Percentiles rank a stretch among this genome's conserved stretches.
Evolutionary conservation across 2,329 filamentous ascomycete genomes (phyloP).

Genomic region (Alternaria burnsii): DNA sequence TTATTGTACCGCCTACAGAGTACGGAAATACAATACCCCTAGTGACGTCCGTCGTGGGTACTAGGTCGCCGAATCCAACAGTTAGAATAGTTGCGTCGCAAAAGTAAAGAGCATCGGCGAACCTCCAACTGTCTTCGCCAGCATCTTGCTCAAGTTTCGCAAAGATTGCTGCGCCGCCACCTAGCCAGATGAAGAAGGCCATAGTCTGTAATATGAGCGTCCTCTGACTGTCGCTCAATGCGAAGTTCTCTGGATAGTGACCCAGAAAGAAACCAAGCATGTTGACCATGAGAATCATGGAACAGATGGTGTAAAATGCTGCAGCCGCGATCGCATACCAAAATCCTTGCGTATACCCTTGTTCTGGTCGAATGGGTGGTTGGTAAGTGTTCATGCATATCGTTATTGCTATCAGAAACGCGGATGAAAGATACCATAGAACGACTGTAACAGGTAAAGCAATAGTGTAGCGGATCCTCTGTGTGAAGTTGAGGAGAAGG

Average conservation of each 20-base stretch:
- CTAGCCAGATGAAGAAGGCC: slow-evolving; percentile 81
- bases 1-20: slow-evolving; percentile 82
- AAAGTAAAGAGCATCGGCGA: slow-evolving; percentile 70
- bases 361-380: slow-evolving; percentile 55
- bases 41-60: slow-evolving; percentile 64
- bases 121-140: slow-evolving; percentile 67
- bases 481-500: slow-evolving; percentile 86
- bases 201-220: slow-evolving; percentile 93
- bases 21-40: slow-evolving; percentile 83
- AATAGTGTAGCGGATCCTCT: slow-evolving; percentile 78
- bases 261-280: slow-evolving; percentile 78
- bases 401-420: slow-evolving; percentile 72
- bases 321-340: slow-evolving; percentile 87
- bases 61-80: slow-evolving; percentile 62
- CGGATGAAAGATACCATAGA: slow-evolving; percentile 74
- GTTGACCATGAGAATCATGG: slow-evolving; percentile 78
- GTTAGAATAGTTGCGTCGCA: slow-evolving; percentile 55
- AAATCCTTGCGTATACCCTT: slow-evolving; percentile 79
- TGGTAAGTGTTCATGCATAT: slow-evolving; percentile 71
- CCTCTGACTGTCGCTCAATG: slow-evolving; percentile 79
- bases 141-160: slow-evolving; percentile 66
- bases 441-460: slow-evolving; percentile 85
- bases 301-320: slow-evolving; percentile 79
- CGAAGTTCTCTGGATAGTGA: slow-evolving; percentile 81
- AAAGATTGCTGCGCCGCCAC: slow-evolving; percentile 79